Evolutionary conservation across 225 moss, liverwort and hornwort genomes (phyloP).

Genomic region (Lunularia cruciata): DNA sequence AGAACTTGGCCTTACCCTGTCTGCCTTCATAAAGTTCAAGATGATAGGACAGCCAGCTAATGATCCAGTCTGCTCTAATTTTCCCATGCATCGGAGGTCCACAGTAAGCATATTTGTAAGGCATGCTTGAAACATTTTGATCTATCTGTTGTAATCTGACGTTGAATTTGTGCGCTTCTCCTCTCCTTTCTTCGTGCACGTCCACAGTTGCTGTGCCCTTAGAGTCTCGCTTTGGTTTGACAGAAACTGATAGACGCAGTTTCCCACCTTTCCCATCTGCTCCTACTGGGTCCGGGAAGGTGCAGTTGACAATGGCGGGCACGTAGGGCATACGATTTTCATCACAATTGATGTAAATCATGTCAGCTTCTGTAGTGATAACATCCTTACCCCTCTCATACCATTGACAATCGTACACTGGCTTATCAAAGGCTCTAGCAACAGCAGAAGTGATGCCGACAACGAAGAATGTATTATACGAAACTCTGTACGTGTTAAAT

Average conservation of each 20-base stretch:
- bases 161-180: conserved; percentile 28
- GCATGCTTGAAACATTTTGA: conserved; percentile 22
- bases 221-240: conserved; percentile 40
- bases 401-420: conserved; percentile 61
- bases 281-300: conserved; percentile 40
- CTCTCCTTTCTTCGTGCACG: conserved; percentile 39
- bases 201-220: conserved; percentile 28
- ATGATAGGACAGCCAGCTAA: conserved; percentile 60
- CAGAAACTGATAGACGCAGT: conserved; percentile 44
- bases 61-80: conserved; percentile 45
- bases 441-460: conserved; percentile 49
- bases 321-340: conserved; percentile 54
- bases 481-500: conserved; percentile 58
- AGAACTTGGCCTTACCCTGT: conserved; percentile 55
- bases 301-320: conserved; percentile 56
- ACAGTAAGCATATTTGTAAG: conserved; percentile 58
- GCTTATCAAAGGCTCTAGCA: conserved; percentile 37
- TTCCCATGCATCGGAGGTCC: conserved; percentile 52
- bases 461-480: conserved; percentile 47
- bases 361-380: conserved; percentile 26
- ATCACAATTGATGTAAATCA: conserved; percentile 47
- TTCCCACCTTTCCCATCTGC: conserved; percentile 40
- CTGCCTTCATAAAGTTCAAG: conserved; percentile 47
- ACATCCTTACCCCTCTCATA: conserved; percentile 15
- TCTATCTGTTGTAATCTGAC: conserved; percentile 15